Conservation (phyloP, 805 yeast genomes). For the Aciculoconidium aculeatum region DNA sequence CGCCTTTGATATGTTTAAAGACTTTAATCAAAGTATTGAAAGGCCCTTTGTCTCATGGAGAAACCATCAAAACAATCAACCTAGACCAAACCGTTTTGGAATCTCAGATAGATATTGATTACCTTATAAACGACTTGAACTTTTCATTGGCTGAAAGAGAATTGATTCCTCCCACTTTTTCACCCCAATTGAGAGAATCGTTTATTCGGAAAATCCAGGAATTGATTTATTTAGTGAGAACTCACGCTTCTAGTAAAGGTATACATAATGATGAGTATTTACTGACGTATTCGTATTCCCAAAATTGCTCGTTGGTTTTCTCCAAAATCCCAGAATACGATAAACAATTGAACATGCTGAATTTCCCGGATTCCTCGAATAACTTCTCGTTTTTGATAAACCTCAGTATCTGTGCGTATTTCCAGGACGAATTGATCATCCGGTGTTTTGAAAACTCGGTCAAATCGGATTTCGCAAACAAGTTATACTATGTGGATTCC, state of each 20-base stretch:
- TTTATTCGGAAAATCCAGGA: constrained; percentile 52
- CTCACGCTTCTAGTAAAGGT: constrained; percentile 8
- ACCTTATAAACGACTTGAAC: constrained; percentile 43
- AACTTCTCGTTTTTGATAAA: constrained; percentile 22
- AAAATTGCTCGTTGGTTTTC: constrained; percentile 28
- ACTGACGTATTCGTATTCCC: constrained; percentile 24
- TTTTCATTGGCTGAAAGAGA: constrained; percentile 35
- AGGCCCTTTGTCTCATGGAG: constrained; percentile 51
- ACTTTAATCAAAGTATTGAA: constrained; percentile 58
- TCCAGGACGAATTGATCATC: constrained; percentile 36
- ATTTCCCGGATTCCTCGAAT: constrained; percentile 15
- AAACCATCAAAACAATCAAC: constrained; percentile 51
- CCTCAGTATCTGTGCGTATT: constrained; percentile 25
- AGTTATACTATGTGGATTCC: constrained; percentile 33
- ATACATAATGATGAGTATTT: constrained; percentile 18
- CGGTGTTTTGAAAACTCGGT: constrained; percentile 35
- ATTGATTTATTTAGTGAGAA: constrained; percentile 33
- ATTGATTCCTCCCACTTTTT: constrained; percentile 40
- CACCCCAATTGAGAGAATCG: constrained; percentile 37
- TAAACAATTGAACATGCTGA: constrained; percentile 23
- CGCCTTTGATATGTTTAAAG: constrained; percentile 51
- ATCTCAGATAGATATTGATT: constrained; percentile 49
- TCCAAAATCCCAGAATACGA: constrained; percentile 33
- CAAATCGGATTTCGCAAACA: constrained; percentile 26
- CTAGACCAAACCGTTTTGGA: constrained; percentile 46